These are phyloP conservation scores for Erythrobasidium hasegawianum DNA, from an alignment of 1,284 basidiomycete genomes.

Conservation along the genomic window DNA sequence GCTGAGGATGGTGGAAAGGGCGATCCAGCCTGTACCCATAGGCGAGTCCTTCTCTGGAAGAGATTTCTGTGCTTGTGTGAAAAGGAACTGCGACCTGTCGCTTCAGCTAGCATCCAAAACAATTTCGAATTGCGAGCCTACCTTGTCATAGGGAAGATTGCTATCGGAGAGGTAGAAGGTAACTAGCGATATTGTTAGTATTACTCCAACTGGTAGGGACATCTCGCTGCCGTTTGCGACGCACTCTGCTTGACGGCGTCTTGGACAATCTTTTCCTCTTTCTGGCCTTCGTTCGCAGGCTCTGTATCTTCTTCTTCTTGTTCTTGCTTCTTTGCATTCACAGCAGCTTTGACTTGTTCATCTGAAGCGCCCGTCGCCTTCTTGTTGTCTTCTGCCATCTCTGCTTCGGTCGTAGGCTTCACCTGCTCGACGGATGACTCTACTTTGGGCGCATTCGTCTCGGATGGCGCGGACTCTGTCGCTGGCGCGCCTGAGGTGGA, in stretches of 20 bases:
- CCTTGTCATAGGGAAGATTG: slow-evolving; percentile 96
- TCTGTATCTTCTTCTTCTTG: not conserved
- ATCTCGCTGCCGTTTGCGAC: not conserved
- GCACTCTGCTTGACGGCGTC: slow-evolving; percentile 34
- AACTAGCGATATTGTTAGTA: too few relatives aligned
- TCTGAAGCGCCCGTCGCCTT: not conserved
- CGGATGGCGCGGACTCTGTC: not conserved
- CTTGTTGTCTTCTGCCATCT: slow-evolving; percentile 1
- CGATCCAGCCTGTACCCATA: slow-evolving; percentile 70
- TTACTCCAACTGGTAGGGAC: too few relatives aligned
- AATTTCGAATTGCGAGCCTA: slow-evolving; percentile 49
- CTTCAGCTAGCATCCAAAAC: slow-evolving; percentile 26
- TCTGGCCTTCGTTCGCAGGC: slow-evolving; percentile 15
- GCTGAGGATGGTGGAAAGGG: slow-evolving; percentile 78
- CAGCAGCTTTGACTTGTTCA: not conserved
- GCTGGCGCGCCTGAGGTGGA: not conserved
- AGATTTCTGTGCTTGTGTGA: slow-evolving; percentile 56
- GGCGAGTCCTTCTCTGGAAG: slow-evolving; percentile 55
- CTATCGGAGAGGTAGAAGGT: slow-evolving; percentile 97
- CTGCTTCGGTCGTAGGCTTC: not conserved
- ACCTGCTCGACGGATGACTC: not conserved
- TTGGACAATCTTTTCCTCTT: slow-evolving; percentile 29
- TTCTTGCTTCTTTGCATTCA: slow-evolving; percentile 1
- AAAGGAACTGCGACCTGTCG: slow-evolving; percentile 55
- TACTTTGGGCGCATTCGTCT: not conserved